Evolutionary conservation across 305 asterid species (phyloP).

Genomic region (Solanum hybrid): DNA sequence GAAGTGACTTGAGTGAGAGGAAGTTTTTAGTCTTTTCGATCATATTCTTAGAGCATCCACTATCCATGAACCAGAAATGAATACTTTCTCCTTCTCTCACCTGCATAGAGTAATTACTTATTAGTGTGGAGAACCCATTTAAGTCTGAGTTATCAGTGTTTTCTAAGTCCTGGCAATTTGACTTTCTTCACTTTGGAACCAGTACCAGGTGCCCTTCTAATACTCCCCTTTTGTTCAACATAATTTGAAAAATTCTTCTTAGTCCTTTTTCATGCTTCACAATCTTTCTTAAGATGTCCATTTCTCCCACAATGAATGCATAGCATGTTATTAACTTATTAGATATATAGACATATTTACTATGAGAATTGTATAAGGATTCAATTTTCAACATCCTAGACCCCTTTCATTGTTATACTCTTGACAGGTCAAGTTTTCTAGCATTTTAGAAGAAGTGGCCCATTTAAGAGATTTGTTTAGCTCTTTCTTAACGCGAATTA

Average conservation of each 20-base stretch:
- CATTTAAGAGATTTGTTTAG: background rate
- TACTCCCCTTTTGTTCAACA: background rate
- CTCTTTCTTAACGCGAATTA: background rate
- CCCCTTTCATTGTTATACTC: background rate
- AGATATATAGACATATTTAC: background rate
- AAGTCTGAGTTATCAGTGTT: background rate
- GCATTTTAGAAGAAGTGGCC: background rate
- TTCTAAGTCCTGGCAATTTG: background rate
- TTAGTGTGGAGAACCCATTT: background rate
- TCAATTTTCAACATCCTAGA: background rate
- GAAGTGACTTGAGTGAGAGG: background rate
- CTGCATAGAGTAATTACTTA: background rate
- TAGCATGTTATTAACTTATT: background rate
- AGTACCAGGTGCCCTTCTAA: background rate
- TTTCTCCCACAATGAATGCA: background rate
- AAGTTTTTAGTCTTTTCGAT: background rate
- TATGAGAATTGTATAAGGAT: background rate
- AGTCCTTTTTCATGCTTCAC: background rate
- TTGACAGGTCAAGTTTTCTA: background rate
- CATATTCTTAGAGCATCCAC: background rate
- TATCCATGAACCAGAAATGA: background rate
- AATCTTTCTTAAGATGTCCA: background rate
- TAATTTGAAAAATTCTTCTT: background rate
- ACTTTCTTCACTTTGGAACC: background rate
- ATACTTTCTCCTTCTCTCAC: background rate